Evolutionary conservation across 163 green algal species (phyloP).

Genomic region (Prototheca wickerhamii): DNA sequence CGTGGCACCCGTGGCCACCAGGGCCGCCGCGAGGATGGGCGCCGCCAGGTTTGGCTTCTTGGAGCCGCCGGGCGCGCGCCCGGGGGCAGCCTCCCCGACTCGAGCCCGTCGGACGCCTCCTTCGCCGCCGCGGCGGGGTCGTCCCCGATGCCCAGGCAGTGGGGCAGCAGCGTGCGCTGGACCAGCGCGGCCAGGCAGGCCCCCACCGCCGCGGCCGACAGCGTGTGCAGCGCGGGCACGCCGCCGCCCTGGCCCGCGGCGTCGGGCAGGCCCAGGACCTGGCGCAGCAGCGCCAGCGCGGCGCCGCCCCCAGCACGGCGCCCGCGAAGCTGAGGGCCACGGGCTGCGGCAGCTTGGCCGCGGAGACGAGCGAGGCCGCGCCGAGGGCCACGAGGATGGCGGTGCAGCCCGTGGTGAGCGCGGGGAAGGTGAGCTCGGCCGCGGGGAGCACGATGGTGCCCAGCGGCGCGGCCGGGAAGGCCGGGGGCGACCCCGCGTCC

Average conservation of each 20-base stretch:
- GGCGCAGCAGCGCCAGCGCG: background rate
- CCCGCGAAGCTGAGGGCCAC: conserved; percentile 3
- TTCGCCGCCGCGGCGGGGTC: too few species aligned
- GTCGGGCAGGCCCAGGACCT: background rate
- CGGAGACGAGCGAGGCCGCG: background rate
- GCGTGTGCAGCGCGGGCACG: background rate
- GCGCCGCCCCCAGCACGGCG: background rate
- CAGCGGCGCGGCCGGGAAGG: conserved; percentile 14
- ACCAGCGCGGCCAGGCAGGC: too few species aligned
- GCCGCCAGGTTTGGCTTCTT: background rate
- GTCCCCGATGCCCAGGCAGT: too few species aligned
- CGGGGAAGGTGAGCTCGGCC: conserved; percentile 38
- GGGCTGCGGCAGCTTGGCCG: background rate
- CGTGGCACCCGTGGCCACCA: background rate
- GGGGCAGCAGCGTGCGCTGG: too few species aligned
- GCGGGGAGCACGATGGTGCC: background rate
- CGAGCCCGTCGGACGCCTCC: too few species aligned
- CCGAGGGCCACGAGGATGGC: background rate
- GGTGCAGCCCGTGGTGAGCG: conserved; percentile 3
- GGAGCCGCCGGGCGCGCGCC: background rate
- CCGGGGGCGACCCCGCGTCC: background rate
- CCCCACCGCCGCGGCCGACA: too few species aligned
- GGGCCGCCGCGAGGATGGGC: background rate
- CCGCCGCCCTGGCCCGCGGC: background rate
- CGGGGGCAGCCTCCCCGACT: background rate